Base-by-base conservation (phyloP, 2,329 filamentous ascomycete species). In the Plenodomus lindquistii region DNA sequence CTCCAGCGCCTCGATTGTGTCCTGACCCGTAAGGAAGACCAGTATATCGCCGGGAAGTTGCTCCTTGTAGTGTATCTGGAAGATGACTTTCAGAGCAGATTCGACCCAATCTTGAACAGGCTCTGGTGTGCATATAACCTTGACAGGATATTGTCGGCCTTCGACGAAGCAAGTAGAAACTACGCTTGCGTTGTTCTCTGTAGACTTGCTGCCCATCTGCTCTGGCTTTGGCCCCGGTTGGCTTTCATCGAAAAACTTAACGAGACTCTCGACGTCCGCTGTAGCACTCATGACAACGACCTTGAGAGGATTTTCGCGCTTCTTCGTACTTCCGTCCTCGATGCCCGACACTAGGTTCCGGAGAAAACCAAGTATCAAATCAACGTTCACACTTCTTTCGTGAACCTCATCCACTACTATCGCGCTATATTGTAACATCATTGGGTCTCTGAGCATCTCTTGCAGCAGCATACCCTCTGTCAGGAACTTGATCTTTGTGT, bases 221-320 rank as follows among this genome's bases (percentile, higher is more conserved):
- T 63, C 52, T 2, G 35, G 22, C 4, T 34, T 42, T 27, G 41
- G 22, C n/a, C 48, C 15, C 15, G 55, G 24, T 29, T 45, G 35
- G 15, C 52, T 38, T 48, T 66, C 51, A n/a, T 75, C 73, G 56
- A 97, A 97, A 70, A 96, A 97, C 0, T 77, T 76, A 37, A 84
- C 80, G 24, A 97, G 84, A 46, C 82, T 84, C 51, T 93, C 86
- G 48, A 96, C 85, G 70, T 97, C 90, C 31, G 91, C 90, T 6
- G 94, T 99, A 41, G 94, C 94, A 79, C 92, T 97, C 94, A 99
- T 99, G 66, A 97, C 84, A 27, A 96, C 83, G 3, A 97, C 85
- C 70, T 96, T 97, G 46, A 99, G 76, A 1, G 88, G 86, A 42
- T 62, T 48, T 21, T 65, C 59, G 18, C 68, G 61, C 22, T 87